Base-by-base conservation (phyloP, 257 asterid genomes). In the Solanum bulbocastanum region DNA sequence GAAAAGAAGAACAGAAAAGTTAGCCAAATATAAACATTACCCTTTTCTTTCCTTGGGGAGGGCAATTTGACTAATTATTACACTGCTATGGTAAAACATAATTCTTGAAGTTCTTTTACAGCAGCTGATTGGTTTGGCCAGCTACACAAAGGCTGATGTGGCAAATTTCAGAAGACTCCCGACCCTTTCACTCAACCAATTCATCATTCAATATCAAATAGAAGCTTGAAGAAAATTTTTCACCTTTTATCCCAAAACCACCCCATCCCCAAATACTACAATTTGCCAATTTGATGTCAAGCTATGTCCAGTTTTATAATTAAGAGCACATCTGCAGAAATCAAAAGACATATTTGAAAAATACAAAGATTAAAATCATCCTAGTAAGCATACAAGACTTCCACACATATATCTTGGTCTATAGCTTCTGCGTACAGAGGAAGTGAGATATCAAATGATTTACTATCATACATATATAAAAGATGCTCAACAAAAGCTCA, bases 1-100 rank as follows among this genome's bases (percentile, higher is more conserved):
- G 91, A 87, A 86, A 92, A 22, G 88, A 91, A 83, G 86, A 92
- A 40, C 32, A 62, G 84, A 88, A 73, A 32, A 86, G 68, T 89
- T 69, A 89, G 89, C 25, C 15, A 52, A 88, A 87, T 40, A 75
- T 49, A 60, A 71, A 86, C 42, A 84, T 65, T 68, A 83, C 65
- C 62, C 62, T 78, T 25, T 78, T 42, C 65, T 78, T 25, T 42
- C 37, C 60, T 11, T 8, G 84, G 83, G 84, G 7, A 42, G n/a
- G 25, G 39, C 25, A 25, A 18, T 76, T 76, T 79, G 39, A 44
- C 52, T 79, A 44, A 25, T 36, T 36, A 79, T 78, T 27, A 25
- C 66, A 79, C 66, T 27, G 85, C 85, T 81, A 49, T 4, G 18
- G 42, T 30, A 1, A 18, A 82, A 32, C 69, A 18, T 18, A 81